phyloP scores from a whole-genome alignment of 2,329 filamentous ascomycete genomes.

The Epichloe elymi region DNA sequence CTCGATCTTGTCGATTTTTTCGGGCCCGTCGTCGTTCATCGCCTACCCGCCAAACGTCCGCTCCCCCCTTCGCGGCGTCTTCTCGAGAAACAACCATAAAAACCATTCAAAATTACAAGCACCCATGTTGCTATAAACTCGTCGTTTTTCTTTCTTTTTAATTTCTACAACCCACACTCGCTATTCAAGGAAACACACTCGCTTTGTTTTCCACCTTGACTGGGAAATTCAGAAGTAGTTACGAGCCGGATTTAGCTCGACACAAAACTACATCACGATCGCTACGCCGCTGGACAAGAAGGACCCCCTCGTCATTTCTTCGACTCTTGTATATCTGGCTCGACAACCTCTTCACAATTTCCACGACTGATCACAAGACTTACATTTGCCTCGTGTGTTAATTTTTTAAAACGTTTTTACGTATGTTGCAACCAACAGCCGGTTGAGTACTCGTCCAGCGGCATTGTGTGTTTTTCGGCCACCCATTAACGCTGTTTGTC shows the following conservation, averaged over 20 bases:
- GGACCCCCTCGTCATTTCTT: background rate
- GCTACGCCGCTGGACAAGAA: slow-evolving; percentile 16
- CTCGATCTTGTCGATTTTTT: background rate
- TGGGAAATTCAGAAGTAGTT: slow-evolving; percentile 1
- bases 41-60: background rate
- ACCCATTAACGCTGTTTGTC: background rate
- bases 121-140: slow-evolving; percentile 5
- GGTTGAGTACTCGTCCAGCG: no score
- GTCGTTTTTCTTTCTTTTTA: slow-evolving; percentile 4
- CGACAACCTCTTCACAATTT: slow-evolving; percentile 20
- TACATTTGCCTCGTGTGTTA: slow-evolving; percentile 12
- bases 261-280: slow-evolving; percentile 18
- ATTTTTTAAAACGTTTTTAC: slow-evolving; percentile 10
- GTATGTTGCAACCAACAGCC: slow-evolving; percentile 13
- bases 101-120: background rate
- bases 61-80: background rate
- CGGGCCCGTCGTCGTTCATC: background rate
- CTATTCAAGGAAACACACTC: slow-evolving; percentile 13
- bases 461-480: no score
- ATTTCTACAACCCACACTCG: slow-evolving; percentile 18
- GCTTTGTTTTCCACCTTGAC: slow-evolving; percentile 2
- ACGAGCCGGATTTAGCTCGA: background rate
- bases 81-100: background rate
- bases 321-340: background rate
- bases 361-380: slow-evolving; percentile 21